Evolutionary conservation across 1,284 basidiomycete genomes (phyloP).

Genomic region (Irpex rosettiformis): DNA sequence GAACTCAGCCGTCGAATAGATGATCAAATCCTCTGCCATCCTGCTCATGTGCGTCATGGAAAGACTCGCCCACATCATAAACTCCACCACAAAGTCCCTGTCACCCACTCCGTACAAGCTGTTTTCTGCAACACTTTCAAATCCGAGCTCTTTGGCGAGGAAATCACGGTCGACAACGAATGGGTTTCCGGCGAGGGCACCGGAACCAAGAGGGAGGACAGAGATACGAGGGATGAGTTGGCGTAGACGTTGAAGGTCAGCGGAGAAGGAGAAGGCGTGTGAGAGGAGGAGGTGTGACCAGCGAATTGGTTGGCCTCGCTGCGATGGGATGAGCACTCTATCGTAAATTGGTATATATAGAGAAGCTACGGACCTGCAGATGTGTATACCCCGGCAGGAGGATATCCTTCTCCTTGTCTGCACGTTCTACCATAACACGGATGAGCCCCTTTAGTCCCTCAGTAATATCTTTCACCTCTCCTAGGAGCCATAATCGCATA

Average conservation of each 20-base stretch:
- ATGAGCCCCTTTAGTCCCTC: conserved; percentile 77
- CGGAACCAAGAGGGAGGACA: conserved; percentile 90
- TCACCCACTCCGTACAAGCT: conserved; percentile 95
- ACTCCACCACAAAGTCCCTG: conserved; percentile 96
- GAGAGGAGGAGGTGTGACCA: conserved; percentile 98
- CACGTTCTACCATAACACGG: conserved; percentile 85
- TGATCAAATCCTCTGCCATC: conserved; percentile 93
- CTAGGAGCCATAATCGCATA: conserved; percentile 93
- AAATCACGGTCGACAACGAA: conserved; percentile 91
- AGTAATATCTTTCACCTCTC: conserved; percentile 73
- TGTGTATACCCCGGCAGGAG: conserved; percentile 97
- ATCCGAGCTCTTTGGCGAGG: conserved; percentile 82
- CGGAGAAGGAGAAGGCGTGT: conserved; percentile 89
- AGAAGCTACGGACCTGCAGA: no score
- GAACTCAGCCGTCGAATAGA: conserved; percentile 97
- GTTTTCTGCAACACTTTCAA: conserved; percentile 84
- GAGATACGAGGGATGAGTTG: conserved; percentile 88
- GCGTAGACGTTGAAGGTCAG: conserved; percentile 84
- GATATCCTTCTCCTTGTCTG: conserved; percentile 88
- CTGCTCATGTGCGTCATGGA: conserved; percentile 93
- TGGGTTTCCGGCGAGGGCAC: conserved; percentile 95
- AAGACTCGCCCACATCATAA: conserved; percentile 94
- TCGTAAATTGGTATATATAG: no score
- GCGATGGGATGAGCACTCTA: background rate
- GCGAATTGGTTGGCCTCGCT: conserved; percentile 96